These are phyloP conservation scores for Solanum appendiculatum DNA, from an alignment of 257 asterid species.

Conservation along the genomic window DNA sequence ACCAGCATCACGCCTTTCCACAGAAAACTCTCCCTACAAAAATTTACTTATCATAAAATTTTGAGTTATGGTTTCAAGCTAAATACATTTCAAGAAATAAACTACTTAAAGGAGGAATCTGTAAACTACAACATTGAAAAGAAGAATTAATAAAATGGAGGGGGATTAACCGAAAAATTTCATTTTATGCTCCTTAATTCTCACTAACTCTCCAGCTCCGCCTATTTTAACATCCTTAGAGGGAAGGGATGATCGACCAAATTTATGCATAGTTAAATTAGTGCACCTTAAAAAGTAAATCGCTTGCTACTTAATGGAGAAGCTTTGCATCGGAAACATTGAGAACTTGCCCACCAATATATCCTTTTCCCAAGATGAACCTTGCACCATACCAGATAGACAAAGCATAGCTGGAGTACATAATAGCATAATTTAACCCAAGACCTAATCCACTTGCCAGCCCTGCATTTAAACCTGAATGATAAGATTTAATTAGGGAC, in stretches of 20 bases:
- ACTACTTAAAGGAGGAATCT: neutral
- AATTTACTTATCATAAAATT: neutral
- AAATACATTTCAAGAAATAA: too few relatives aligned
- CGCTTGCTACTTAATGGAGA: too few relatives aligned
- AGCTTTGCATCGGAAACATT: too few relatives aligned
- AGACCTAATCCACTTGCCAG: slow-evolving; percentile 58
- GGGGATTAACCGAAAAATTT: neutral
- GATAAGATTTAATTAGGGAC: slow-evolving; percentile 53
- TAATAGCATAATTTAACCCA: slow-evolving; percentile 45
- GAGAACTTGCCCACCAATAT: too few relatives aligned
- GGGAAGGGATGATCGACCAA: too few relatives aligned
- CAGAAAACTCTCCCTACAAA: slow-evolving; percentile 78
- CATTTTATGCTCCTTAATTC: neutral
- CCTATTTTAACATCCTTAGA: too few relatives aligned
- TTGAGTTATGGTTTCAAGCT: neutral
- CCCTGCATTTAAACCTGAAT: slow-evolving; percentile 56
- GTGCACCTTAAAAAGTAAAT: too few relatives aligned
- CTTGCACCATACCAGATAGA: slow-evolving; percentile 75
- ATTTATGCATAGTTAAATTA: too few relatives aligned
- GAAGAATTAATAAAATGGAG: neutral
- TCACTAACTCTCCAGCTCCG: neutral
- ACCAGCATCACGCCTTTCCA: slow-evolving; percentile 80
- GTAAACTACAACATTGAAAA: too few relatives aligned
- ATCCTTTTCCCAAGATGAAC: slow-evolving; percentile 16
- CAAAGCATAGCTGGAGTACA: slow-evolving; percentile 66